A percentile compares a stretch with the other conserved stretches of the same genome.
Evolutionary conservation across 306 rosid genomes (phyloP).

Genomic region (Glycine latifolia): DNA sequence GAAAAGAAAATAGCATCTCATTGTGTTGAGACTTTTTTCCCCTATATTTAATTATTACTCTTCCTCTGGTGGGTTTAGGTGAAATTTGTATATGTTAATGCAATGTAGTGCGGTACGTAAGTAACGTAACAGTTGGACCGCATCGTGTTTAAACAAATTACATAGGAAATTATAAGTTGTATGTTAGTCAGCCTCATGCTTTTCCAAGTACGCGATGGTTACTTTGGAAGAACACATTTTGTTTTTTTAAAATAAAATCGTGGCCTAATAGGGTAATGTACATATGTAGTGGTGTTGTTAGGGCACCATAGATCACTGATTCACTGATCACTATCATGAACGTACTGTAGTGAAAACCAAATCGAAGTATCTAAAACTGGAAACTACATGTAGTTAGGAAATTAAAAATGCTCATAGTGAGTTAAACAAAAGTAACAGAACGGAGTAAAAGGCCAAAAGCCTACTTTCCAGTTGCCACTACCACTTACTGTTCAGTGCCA

Average conservation of each 20-base stretch:
- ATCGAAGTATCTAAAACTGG: not conserved
- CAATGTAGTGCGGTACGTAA: not conserved
- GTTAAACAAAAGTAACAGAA: too few relatives aligned
- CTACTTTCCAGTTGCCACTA: too few relatives aligned
- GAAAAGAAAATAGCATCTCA: not conserved
- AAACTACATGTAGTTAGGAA: too few relatives aligned
- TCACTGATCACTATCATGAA: too few relatives aligned
- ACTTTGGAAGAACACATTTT: too few relatives aligned
- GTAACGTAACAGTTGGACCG: too few relatives aligned
- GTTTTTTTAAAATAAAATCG: not conserved
- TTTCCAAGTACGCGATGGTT: not conserved
- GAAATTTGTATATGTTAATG: not conserved
- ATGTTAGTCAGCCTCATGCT: conserved; percentile 2
- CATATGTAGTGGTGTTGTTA: not conserved
- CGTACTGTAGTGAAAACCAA: not conserved
- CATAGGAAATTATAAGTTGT: not conserved
- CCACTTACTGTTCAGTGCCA: too few relatives aligned
- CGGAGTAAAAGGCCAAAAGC: too few relatives aligned
- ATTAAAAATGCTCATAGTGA: too few relatives aligned
- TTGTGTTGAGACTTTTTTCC: not conserved
- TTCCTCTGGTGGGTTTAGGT: too few relatives aligned
- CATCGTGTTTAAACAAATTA: too few relatives aligned
- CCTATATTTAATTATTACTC: not conserved
- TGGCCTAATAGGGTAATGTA: not conserved
- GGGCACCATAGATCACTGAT: too few relatives aligned